Conservation (phyloP, 805 yeast species). For the Candida insectalens region DNA sequence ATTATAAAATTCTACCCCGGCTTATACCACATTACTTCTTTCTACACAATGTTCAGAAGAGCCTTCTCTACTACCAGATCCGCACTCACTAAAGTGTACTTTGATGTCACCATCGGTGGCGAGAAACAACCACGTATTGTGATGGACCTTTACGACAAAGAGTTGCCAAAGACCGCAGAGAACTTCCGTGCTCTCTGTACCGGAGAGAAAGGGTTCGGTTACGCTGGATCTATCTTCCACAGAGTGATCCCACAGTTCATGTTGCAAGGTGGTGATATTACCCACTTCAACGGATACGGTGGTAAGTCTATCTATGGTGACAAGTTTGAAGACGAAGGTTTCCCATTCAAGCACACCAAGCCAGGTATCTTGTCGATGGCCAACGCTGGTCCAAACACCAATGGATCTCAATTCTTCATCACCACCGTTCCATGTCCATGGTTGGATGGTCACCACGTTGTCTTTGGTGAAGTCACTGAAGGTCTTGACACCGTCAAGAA, state of each 20-base stretch:
- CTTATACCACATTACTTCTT: neutral
- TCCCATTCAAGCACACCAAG: constrained; percentile 61
- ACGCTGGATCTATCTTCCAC: constrained; percentile 82
- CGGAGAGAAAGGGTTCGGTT: constrained; percentile 88
- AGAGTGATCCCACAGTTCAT: constrained; percentile 93
- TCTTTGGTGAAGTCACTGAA: constrained; percentile 84
- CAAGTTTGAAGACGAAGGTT: constrained; percentile 72
- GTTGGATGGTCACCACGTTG: constrained; percentile 93
- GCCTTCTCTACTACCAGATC: constrained; percentile 38
- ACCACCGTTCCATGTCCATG: constrained; percentile 82
- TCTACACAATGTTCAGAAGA: constrained; percentile 26
- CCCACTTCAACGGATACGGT: constrained; percentile 80
- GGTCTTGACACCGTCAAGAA: constrained; percentile 81
- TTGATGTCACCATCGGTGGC: constrained; percentile 50
- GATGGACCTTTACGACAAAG: constrained; percentile 83
- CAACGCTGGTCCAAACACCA: constrained; percentile 96
- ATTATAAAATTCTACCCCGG: no score
- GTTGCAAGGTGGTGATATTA: constrained; percentile 93
- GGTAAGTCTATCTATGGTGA: constrained; percentile 82
- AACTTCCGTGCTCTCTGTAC: constrained; percentile 90
- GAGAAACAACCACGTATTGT: constrained; percentile 44
- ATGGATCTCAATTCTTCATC: constrained; percentile 95
- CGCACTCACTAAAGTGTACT: constrained; percentile 41
- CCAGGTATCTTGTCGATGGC: constrained; percentile 90
- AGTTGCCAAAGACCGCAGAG: constrained; percentile 92